Evolutionary conservation across 1,139 yeast species (phyloP).

Genomic region (Protomyces macrosporus): DNA sequence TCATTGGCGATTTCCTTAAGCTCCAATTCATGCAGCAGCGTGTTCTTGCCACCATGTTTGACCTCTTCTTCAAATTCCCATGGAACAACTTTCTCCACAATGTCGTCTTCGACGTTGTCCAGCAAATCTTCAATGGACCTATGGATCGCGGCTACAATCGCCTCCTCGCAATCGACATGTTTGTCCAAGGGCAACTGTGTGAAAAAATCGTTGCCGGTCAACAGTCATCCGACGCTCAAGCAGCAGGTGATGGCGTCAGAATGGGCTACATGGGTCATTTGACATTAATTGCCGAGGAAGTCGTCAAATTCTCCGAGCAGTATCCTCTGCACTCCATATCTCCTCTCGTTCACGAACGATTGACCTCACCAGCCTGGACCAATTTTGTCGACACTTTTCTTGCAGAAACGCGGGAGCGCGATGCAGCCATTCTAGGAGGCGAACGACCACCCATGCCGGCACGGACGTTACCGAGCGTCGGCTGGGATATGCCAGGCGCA

Average conservation of each 20-base stretch:
- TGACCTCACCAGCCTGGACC: conserved; percentile 63
- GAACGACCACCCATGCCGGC: conserved; percentile 44
- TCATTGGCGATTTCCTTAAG: conserved; percentile 84
- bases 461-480: conserved; percentile 34
- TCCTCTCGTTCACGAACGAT: conserved; percentile 54
- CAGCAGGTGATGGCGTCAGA: conserved; percentile 48
- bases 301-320: conserved; percentile 81
- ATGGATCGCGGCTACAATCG: conserved; percentile 90
- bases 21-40: conserved; percentile 78
- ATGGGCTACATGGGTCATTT: conserved; percentile 97
- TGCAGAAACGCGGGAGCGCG: conserved; percentile 85
- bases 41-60: conserved; percentile 67
- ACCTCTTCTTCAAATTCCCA: conserved; percentile 83
- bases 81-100: conserved; percentile 98
- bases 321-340: conserved; percentile 61
- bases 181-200: conserved; percentile 72
- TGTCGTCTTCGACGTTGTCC: conserved; percentile 95
- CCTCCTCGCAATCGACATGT: conserved; percentile 78
- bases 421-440: conserved; percentile 92
- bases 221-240: conserved; percentile 55
- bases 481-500: conserved; percentile 35
- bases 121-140: conserved; percentile 90
- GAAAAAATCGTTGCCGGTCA: conserved; percentile 80
- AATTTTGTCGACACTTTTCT: conserved; percentile 76
- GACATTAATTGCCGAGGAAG: conserved; percentile 92